These are phyloP conservation scores for Euphorbia peplus DNA, from an alignment of 345 rosid species.

Conservation along the genomic window DNA sequence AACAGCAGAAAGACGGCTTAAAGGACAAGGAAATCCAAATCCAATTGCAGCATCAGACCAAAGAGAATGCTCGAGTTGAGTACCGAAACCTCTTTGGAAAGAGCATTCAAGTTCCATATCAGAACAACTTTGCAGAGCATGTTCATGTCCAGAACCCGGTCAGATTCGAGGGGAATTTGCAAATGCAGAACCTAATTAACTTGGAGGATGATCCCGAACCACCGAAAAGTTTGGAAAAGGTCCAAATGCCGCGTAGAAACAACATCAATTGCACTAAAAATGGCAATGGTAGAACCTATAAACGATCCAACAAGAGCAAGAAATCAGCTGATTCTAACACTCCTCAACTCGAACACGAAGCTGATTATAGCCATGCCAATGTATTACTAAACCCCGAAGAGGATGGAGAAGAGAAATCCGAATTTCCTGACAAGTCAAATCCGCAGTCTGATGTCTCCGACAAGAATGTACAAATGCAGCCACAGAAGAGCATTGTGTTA, in stretches of 20 bases:
- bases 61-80: conserved; percentile 12
- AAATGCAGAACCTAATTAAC: conserved; percentile 18
- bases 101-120: conserved; percentile 20
- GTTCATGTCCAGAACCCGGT: conserved; percentile 9
- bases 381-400: conserved; percentile 20
- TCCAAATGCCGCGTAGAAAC: conserved; percentile 14
- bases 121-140: conserved; percentile 19
- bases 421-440: conserved; percentile 18
- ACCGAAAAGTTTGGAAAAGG: conserved; percentile 16
- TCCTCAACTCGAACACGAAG: conserved; percentile 13
- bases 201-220: too few species aligned
- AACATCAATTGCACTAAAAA: conserved; percentile 15
- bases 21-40: conserved; percentile 23
- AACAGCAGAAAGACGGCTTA: conserved; percentile 16
- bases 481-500: conserved; percentile 39
- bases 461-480: conserved; percentile 23
- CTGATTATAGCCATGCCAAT: conserved; percentile 24
- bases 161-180: conserved; percentile 14
- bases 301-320: conserved; percentile 15
- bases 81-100: conserved; percentile 14
- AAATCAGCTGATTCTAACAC: conserved; percentile 15
- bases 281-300: conserved; percentile 9
- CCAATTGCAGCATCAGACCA: conserved; percentile 16
- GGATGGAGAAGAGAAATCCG: conserved; percentile 20
- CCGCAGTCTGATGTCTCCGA: conserved; percentile 17